Conservation (phyloP, 352 stramenopile species). For the Pythium grandisporangium region DNA sequence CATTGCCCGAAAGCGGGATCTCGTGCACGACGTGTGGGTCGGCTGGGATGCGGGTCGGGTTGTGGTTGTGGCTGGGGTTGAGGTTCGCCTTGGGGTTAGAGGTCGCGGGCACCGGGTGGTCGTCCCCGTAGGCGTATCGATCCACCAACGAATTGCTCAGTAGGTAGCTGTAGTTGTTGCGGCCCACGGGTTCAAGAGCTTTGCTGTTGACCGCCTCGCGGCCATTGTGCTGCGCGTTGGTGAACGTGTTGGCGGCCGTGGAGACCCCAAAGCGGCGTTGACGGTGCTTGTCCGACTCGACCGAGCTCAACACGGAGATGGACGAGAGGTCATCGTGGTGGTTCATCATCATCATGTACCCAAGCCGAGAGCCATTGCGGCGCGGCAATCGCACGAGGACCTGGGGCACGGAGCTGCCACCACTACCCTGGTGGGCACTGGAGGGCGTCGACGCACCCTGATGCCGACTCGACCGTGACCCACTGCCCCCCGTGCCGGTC, state of each 20-base stretch:
- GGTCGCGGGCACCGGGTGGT: neutral
- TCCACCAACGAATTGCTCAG: no score
- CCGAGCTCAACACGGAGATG: slow-evolving; percentile 59
- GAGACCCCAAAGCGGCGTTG: slow-evolving; percentile 49
- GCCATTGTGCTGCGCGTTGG: no score
- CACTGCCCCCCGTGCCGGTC: no score
- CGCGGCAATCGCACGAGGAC: slow-evolving; percentile 11
- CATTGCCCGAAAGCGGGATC: no score
- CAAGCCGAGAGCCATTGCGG: neutral
- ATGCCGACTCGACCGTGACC: neutral
- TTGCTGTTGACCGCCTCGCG: no score
- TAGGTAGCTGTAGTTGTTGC: no score
- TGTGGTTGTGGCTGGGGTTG: neutral
- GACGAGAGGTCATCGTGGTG: slow-evolving; percentile 25
- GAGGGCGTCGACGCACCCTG: neutral
- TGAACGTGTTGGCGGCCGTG: slow-evolving; percentile 16
- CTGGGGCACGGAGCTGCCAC: no score
- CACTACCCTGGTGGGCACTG: no score
- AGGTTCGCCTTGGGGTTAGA: neutral
- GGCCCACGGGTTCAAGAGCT: no score
- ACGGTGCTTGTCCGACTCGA: slow-evolving; percentile 62
- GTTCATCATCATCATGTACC: neutral
- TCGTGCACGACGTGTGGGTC: no score
- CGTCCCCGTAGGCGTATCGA: no score
- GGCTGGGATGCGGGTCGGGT: no score